Percentiles rank a stretch among this genome's conserved stretches.
Evolutionary conservation across 148 eudicot genomes (phyloP).

Genomic region (Camellia sinensis): DNA sequence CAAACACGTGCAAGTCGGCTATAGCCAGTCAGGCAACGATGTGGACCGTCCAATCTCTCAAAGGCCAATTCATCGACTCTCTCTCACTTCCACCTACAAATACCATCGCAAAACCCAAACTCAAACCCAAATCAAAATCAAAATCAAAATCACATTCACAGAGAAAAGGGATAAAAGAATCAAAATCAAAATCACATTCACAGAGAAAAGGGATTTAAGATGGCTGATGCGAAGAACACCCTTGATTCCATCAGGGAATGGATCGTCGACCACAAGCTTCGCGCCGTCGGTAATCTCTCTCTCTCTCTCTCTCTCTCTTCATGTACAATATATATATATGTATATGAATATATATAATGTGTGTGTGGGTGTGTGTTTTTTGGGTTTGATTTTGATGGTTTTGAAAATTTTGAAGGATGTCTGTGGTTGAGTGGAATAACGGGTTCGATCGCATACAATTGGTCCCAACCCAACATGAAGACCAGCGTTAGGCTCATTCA

Average conservation of each 20-base stretch:
- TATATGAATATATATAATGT: not conserved
- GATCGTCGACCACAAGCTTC: conserved; percentile 70
- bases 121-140: not conserved
- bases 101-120: not conserved
- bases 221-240: conserved; percentile 49
- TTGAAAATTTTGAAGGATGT: conserved; percentile 18
- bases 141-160: not conserved
- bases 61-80: not conserved
- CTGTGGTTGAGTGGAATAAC: conserved; percentile 33
- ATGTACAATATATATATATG: not conserved
- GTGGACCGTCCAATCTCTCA: not conserved
- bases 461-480: conserved; percentile 40
- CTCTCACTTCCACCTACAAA: not conserved
- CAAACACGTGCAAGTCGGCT: too few relatives aligned
- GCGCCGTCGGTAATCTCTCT: conserved; percentile 42
- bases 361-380: not conserved
- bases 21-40: too few relatives aligned
- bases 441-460: conserved; percentile 40
- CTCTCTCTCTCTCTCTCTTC: not conserved
- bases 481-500: conserved; percentile 39
- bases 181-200: not conserved
- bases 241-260: conserved; percentile 52
- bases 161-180: not conserved
- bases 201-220: conserved; percentile 13
- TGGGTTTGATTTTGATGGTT: conserved; percentile 5